phyloP scores from a whole-genome alignment of 805 yeast species.

The Sugiyamaella boreocaroliniensis region DNA sequence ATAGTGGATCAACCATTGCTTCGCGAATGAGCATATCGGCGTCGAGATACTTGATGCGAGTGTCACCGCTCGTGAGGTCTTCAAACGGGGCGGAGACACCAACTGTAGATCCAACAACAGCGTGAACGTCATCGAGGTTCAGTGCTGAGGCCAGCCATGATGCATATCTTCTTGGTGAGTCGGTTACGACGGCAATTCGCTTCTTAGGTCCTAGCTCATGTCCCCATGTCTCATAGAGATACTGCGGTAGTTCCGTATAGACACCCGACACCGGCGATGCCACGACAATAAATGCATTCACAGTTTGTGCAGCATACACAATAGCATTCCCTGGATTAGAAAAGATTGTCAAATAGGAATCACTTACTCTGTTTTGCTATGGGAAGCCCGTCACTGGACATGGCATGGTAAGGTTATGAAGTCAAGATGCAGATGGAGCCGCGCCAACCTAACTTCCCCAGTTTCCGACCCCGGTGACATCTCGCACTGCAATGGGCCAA shows the following conservation, averaged over 20 bases:
- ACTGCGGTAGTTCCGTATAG: slow-evolving; percentile 4
- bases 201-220: neutral
- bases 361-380: neutral
- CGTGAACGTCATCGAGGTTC: neutral
- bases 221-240: slow-evolving; percentile 1
- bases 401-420: neutral
- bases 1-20: slow-evolving; percentile 49
- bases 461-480: neutral
- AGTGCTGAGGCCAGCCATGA: slow-evolving; percentile 1
- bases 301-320: neutral
- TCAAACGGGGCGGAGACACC: slow-evolving; percentile 76
- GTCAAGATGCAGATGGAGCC: neutral
- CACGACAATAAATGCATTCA: slow-evolving; percentile 2
- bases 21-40: slow-evolving; percentile 75
- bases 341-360: neutral
- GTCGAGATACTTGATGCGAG: slow-evolving; percentile 68
- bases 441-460: neutral
- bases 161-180: neutral
- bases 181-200: slow-evolving; percentile 4
- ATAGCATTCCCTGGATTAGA: neutral
- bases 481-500: slow-evolving; percentile 20
- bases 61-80: slow-evolving; percentile 46
- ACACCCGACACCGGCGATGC: slow-evolving; percentile 3
- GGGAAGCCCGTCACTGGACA: neutral
- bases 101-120: slow-evolving; percentile 32